Evolutionary conservation across 2,329 filamentous ascomycete genomes (phyloP).

Genomic region (Arthrobotrys conoides): DNA sequence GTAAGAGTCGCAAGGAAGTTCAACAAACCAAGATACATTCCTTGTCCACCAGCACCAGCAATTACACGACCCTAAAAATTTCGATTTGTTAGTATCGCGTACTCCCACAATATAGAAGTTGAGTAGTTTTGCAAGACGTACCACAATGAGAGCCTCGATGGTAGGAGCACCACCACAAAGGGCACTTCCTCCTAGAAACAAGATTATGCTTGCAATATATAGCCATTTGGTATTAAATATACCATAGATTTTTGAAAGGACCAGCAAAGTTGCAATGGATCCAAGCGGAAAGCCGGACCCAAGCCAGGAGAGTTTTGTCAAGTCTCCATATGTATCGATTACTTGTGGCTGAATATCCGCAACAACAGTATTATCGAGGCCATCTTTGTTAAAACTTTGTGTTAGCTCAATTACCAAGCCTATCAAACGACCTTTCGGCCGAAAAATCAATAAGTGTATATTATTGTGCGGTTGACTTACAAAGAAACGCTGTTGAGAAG

Average conservation of each 20-base stretch:
- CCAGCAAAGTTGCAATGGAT: slow-evolving; percentile 67
- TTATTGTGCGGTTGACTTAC: slow-evolving; percentile 28
- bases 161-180: slow-evolving; percentile 65
- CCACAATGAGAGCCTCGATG: slow-evolving; percentile 63
- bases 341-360: slow-evolving; percentile 70
- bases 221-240: slow-evolving; percentile 70
- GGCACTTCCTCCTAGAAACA: slow-evolving; percentile 66
- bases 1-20: slow-evolving; percentile 65
- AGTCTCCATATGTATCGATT: slow-evolving; percentile 66
- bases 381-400: slow-evolving; percentile 55
- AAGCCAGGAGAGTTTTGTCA: slow-evolving; percentile 68
- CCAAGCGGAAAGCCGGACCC: slow-evolving; percentile 68
- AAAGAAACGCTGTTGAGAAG: slow-evolving; percentile 65
- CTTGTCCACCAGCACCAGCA: slow-evolving; percentile 69
- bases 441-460: no score
- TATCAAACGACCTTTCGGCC: no score
- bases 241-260: slow-evolving; percentile 66
- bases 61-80: slow-evolving; percentile 68
- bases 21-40: slow-evolving; percentile 68
- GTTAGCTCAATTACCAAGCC: slow-evolving; percentile 11
- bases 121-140: slow-evolving; percentile 9
- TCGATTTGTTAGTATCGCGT: not conserved
- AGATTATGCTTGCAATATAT: slow-evolving; percentile 63
- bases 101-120: no score
- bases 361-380: slow-evolving; percentile 70